Evolutionary conservation across 768 basidiomycete genomes (phyloP).

Genomic region (Dacryopinax primogenitus): DNA sequence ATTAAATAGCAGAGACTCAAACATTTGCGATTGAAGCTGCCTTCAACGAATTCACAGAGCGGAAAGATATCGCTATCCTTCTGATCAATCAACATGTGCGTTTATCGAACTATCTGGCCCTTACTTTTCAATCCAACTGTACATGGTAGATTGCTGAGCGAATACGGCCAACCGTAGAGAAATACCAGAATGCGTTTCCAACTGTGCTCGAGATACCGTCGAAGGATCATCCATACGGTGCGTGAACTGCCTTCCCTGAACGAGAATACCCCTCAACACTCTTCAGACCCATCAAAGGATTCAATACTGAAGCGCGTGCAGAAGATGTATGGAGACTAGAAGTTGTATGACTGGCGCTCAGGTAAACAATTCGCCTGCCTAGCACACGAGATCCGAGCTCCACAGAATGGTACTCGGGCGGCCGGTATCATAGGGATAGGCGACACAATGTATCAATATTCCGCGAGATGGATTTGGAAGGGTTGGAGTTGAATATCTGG

Average conservation of each 20-base stretch:
- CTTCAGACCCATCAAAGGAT: conserved; percentile 82
- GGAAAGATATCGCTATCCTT: conserved; percentile 89
- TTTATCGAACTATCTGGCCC: conserved; percentile 14
- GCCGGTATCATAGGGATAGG: too few species aligned
- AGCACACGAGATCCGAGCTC: not conserved
- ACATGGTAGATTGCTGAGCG: conserved; percentile 76
- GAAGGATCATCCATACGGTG: conserved; percentile 97
- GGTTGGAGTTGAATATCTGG: not conserved
- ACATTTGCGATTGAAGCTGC: conserved; percentile 78
- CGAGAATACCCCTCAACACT: not conserved
- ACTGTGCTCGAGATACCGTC: conserved; percentile 95
- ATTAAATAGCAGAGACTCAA: conserved; percentile 57
- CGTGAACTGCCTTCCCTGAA: conserved; percentile 20
- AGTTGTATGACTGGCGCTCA: not conserved
- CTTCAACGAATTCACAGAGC: conserved; percentile 88
- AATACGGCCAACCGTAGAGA: conserved; percentile 88
- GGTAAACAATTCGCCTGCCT: not conserved
- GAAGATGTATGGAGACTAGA: conserved; percentile 85
- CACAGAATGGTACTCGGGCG: not conserved
- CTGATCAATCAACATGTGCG: conserved; percentile 96
- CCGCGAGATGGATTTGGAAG: not conserved
- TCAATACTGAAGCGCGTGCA: conserved; percentile 92
- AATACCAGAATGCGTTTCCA: conserved; percentile 91
- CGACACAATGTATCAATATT: not conserved
- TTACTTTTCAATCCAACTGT: not conserved